phyloP scores from a whole-genome alignment of 305 asterid species.

The Solanum hybrid region DNA sequence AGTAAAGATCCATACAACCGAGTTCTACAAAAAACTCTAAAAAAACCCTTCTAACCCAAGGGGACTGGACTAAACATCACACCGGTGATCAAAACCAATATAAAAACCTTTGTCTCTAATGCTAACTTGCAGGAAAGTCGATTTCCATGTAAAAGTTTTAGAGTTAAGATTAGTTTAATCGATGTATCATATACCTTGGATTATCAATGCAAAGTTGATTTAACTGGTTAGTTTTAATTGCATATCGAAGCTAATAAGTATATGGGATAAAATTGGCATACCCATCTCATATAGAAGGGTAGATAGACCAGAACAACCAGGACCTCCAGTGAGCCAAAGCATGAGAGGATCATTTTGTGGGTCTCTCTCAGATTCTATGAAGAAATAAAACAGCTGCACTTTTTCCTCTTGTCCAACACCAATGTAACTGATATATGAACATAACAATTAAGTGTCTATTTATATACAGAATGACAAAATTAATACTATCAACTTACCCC shows the following conservation, averaged over 20 bases:
- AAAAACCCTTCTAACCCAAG: neutral
- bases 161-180: neutral
- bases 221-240: neutral
- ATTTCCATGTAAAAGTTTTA: neutral
- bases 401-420: neutral
- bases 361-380: conserved; percentile 24
- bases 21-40: neutral
- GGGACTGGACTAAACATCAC: neutral
- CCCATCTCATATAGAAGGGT: conserved; percentile 34
- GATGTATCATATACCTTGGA: neutral
- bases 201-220: neutral
- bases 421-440: conserved; percentile 10
- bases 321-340: conserved; percentile 54
- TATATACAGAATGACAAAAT: neutral
- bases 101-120: neutral
- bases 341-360: conserved; percentile 39
- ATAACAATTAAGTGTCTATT: neutral
- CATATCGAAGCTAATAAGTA: neutral
- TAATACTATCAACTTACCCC: conserved; percentile 5
- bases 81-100: neutral
- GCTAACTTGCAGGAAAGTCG: neutral
- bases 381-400: neutral
- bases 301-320: conserved; percentile 42
- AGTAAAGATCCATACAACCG: neutral
- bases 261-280: neutral